These are phyloP conservation scores for Triticum timopheevii DNA, from an alignment of 176 grass and related monocot species.

Conservation along the genomic window DNA sequence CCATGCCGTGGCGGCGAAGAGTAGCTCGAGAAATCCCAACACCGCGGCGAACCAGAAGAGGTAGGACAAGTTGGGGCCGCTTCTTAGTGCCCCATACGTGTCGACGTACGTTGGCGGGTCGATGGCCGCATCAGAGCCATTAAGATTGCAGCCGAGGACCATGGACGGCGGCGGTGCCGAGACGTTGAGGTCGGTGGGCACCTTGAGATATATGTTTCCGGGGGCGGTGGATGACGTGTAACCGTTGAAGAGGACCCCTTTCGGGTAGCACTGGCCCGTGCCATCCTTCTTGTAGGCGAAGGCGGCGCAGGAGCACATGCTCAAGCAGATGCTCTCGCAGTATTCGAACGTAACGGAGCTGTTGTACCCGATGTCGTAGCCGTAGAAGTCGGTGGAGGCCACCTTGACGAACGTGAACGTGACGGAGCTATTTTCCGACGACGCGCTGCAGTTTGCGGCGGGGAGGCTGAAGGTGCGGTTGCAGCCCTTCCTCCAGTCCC, in stretches of 20 bases:
- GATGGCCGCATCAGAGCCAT: neutral
- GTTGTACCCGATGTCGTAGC: constrained; percentile 30
- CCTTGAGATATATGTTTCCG: neutral
- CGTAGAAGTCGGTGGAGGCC: constrained; percentile 38
- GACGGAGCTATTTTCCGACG: too few relatives aligned
- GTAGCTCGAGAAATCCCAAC: constrained; percentile 22
- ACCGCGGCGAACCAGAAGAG: neutral
- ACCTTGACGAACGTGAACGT: constrained; percentile 25
- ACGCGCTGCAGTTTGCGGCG: neutral
- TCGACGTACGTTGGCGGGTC: neutral
- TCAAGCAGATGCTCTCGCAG: constrained; percentile 14
- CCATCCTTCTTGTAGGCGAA: neutral
- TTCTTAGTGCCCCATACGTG: neutral
- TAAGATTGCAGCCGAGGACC: neutral
- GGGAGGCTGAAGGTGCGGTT: neutral
- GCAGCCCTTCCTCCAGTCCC: neutral
- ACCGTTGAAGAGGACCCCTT: constrained; percentile 17
- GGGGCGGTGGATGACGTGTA: neutral
- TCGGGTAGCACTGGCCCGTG: neutral
- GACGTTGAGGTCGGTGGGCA: neutral
- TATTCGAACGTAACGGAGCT: neutral
- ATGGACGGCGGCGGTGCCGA: neutral
- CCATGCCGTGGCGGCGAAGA: constrained; percentile 29
- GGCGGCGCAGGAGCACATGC: neutral
- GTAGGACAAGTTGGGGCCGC: neutral